Evolutionary conservation across 1,139 yeast species (phyloP), one percentile per base, ranked within the genome.

Genomic region (Lodderomyces elongisporus): DNA sequence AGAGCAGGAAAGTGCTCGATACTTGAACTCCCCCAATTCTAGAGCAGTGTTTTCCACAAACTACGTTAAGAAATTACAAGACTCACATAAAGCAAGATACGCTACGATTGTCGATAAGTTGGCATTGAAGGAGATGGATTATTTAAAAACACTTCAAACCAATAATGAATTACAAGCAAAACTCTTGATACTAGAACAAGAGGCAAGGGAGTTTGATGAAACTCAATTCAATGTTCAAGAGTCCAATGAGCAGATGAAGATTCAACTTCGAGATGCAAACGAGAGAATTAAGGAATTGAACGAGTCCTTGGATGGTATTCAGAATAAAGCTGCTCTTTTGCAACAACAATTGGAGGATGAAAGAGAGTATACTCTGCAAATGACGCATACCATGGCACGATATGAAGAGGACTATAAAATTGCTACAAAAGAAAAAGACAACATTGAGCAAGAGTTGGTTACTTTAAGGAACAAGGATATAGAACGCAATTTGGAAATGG

Each of bases 41-140:
- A 62, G 59, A 32, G 68, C 69, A 1, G 52, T 60, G 2, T 64
- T 61, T 33, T 57, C 70, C 1, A 42, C 55, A 15, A 50, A 52
- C 15, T 60, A 62, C 32, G 46, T 64, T n/a, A 47, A 52, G 27
- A 51, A 52, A 31, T 48, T 64, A 33, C 62, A 60, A 37, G 36
- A 41, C 6, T 52, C 53, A 7, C 56, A 59, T 33, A 41, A 47
- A n/a, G 26, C 12, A 7, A 9, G 26, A 24, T 24, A 24, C 14
- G 22, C 7, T 7, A 18, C 7, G 10, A 7, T 18, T 7, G 10
- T 7, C 9, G 10, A 18, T 10, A 18, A 18, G 10, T 18, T 18
- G 7, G 22, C 22, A 18, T 7, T 7, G 7, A 18, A 7, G 7
- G 22, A 18, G 22, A 10, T 10, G 10, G 10, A 18, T 7, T 7